Evolutionary conservation across 495 filamentous ascomycete species (phyloP), one percentile per base, ranked within the genome.

Genomic region (Chaetomium fimeti): DNA sequence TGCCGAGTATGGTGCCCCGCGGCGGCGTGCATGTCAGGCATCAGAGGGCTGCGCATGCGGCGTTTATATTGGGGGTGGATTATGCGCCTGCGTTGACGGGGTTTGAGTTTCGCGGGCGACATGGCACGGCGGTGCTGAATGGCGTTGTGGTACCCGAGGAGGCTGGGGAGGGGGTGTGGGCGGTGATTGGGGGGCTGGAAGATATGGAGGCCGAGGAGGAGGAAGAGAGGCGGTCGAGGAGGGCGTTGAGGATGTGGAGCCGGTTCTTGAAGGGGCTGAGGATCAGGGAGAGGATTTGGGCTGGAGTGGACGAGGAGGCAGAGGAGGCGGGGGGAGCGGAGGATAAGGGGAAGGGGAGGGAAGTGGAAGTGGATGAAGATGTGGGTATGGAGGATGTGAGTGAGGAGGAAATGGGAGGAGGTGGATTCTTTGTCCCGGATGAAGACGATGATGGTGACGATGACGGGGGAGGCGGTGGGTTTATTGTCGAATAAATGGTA

Each of bases 11-110:
- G 94, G 80, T 97, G 9, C 94, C 94, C 0, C 73, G 81, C 16
- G 95, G 94, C 16, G 94, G 88, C 1, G 80, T 82, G 43, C 91
- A 99, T 36, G 60, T 81, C 1, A 40, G 73, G 52, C 82, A 89
- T 68, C 81, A 86, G 28, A 81, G 88, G 40, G 87, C 90, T n/a
- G 78, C 82, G 6, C 82, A 82, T 43, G 92, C 93, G 1, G 91
- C 91, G 24, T 85, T 82, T 59, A 78, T 95, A 9, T 71, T 97
- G 4, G 89, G 90, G 0, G 80, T 98, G 40, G 93, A 98, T 75
- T 95, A 88, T 67, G 90, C 90, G 32, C 89, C 91, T 48, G 94
- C 95, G 18, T 86, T 99, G 15, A 94, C 89, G 2, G 92, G 92
- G 0, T 98, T 98, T 71, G 80, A 88, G 32, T 97, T 96, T 72